Conservation (phyloP, 371 early-diverging fungal genomes). For the Mucor piriformis region DNA sequence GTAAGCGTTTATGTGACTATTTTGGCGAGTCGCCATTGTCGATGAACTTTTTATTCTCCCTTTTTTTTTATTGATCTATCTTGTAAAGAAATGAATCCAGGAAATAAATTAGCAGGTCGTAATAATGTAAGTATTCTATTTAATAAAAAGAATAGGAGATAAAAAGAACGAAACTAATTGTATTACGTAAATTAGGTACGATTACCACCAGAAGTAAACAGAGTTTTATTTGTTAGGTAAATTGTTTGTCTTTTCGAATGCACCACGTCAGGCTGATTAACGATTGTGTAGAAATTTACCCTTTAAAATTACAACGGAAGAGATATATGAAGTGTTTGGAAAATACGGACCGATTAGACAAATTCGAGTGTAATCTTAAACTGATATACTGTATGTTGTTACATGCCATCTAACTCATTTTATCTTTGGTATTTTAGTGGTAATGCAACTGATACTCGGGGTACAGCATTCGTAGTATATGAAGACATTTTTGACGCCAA, state of each 20-base stretch:
- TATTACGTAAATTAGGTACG: conserved; percentile 57
- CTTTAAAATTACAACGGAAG: conserved; percentile 92
- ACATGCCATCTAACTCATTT: no score
- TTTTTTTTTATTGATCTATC: conserved; percentile 2
- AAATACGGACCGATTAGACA: conserved; percentile 97
- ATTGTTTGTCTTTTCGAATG: background rate
- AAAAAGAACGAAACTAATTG: background rate
- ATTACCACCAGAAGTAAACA: conserved; percentile 92
- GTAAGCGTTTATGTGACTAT: no score
- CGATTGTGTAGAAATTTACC: conserved; percentile 79
- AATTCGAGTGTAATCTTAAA: conserved; percentile 77
- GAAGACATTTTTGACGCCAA: conserved; percentile 98
- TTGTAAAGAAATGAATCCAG: conserved; percentile 16
- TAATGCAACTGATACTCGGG: conserved; percentile 83
- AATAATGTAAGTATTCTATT: conserved; percentile 14
- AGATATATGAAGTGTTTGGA: conserved; percentile 97
- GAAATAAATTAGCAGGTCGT: conserved; percentile 18
- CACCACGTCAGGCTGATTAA: background rate
- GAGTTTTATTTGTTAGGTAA: conserved; percentile 87
- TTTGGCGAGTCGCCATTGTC: no score
- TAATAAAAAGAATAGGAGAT: background rate
- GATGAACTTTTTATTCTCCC: background rate
- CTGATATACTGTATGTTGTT: background rate
- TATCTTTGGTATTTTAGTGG: conserved; percentile 53
- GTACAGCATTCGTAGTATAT: conserved; percentile 95